A percentile compares a stretch with the other conserved stretches of the same genome.
Evolutionary conservation across 1,284 basidiomycete species (phyloP).

Genomic region (Boletus subluridellus): DNA sequence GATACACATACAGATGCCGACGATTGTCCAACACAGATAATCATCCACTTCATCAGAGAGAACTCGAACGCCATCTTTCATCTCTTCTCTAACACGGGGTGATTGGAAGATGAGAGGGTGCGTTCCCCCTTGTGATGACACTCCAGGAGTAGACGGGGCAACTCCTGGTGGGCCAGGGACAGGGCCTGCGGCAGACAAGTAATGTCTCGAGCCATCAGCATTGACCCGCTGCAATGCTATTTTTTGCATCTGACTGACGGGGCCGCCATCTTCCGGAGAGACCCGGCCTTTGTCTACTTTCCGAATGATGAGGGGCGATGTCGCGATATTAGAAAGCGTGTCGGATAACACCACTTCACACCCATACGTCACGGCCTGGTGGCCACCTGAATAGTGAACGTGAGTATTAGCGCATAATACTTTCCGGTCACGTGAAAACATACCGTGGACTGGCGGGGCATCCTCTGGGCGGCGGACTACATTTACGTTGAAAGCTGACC

Average conservation of each 20-base stretch:
- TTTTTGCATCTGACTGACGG: slow-evolving; percentile 95
- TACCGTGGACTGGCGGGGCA: slow-evolving; percentile 53
- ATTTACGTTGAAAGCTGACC: slow-evolving; percentile 93
- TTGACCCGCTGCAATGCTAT: slow-evolving; percentile 86
- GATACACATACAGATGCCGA: slow-evolving; percentile 79
- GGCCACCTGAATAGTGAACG: slow-evolving; percentile 53
- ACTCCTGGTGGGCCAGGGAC: slow-evolving; percentile 69
- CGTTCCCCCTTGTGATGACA: slow-evolving; percentile 69
- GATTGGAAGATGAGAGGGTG: slow-evolving; percentile 76
- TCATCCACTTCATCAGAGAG: slow-evolving; percentile 88
- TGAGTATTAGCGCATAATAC: slow-evolving; percentile 35
- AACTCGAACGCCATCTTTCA: slow-evolving; percentile 65
- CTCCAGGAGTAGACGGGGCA: slow-evolving; percentile 61
- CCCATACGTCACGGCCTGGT: slow-evolving; percentile 86
- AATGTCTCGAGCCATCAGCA: slow-evolving; percentile 74
- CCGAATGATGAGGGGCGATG: slow-evolving; percentile 84
- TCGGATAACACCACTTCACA: slow-evolving; percentile 86
- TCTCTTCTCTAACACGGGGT: slow-evolving; percentile 69
- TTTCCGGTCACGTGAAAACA: slow-evolving; percentile 52
- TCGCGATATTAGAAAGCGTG: slow-evolving; percentile 77
- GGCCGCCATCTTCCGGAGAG: slow-evolving; percentile 78
- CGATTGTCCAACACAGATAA: slow-evolving; percentile 93
- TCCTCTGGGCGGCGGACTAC: slow-evolving; percentile 66
- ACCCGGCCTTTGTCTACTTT: slow-evolving; percentile 91
- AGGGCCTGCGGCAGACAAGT: slow-evolving; percentile 80